Percentiles rank a stretch among this genome's conserved stretches.
Evolutionary conservation across 805 yeast species (phyloP).

Genomic region (Saccharomycopsis amapae): DNA sequence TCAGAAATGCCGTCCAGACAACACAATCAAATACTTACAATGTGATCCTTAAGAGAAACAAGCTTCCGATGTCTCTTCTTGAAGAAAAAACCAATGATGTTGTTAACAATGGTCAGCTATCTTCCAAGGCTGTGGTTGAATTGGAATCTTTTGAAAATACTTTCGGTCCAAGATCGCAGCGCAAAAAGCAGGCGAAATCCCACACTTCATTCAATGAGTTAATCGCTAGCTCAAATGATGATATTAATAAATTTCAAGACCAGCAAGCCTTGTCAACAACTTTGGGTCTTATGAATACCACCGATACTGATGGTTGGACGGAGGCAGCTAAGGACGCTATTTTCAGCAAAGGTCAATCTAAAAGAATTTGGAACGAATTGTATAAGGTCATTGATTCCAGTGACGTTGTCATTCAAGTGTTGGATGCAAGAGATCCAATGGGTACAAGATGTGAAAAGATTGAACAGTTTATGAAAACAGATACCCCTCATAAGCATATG

Average conservation of each 20-base stretch:
- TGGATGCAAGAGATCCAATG: slow-evolving; percentile 95
- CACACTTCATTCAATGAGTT: slow-evolving; percentile 76
- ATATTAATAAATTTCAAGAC: slow-evolving; percentile 57
- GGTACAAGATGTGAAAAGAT: slow-evolving; percentile 94
- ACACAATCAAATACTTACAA: slow-evolving; percentile 50
- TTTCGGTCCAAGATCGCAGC: slow-evolving; percentile 92
- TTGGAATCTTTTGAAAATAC: slow-evolving; percentile 77
- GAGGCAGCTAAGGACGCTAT: slow-evolving; percentile 92
- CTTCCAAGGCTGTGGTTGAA: slow-evolving; percentile 65
- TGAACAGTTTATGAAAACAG: slow-evolving; percentile 86
- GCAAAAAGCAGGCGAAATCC: slow-evolving; percentile 81
- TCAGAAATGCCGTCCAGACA: slow-evolving; percentile 90
- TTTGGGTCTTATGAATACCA: slow-evolving; percentile 72
- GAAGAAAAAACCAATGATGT: slow-evolving; percentile 66
- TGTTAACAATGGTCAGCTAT: slow-evolving; percentile 43
- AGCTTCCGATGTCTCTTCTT: slow-evolving; percentile 88
- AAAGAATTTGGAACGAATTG: slow-evolving; percentile 96
- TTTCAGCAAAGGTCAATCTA: slow-evolving; percentile 94
- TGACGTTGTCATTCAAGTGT: slow-evolving; percentile 92
- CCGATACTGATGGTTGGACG: slow-evolving; percentile 70
- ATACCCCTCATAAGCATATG: slow-evolving; percentile 94
- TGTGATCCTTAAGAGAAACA: slow-evolving; percentile 80
- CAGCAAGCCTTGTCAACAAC: slow-evolving; percentile 70
- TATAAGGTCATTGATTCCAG: slow-evolving; percentile 97
- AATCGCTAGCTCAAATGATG: slow-evolving; percentile 50